A percentile compares a stretch with the other conserved stretches of the same genome.
phyloP scores from a whole-genome alignment of 169 alveolate genomes.

The Neospora caninum region DNA sequence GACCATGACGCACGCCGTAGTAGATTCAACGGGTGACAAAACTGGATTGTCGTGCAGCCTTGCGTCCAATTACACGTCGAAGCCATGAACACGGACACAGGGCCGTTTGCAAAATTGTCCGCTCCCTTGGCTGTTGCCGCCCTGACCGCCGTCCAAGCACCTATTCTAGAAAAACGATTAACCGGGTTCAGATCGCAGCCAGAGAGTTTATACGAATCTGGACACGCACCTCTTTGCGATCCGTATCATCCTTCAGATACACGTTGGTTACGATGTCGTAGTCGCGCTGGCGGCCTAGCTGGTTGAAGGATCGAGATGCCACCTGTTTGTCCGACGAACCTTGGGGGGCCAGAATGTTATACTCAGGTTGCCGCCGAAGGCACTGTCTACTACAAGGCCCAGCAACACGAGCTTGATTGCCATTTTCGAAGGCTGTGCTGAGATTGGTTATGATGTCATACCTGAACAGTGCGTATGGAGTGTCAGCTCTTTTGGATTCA shows the following conservation, averaged over 20 bases:
- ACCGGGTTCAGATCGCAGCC: too few species aligned
- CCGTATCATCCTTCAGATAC: neutral
- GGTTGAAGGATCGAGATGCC: neutral
- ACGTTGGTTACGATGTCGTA: neutral
- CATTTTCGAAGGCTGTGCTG: neutral
- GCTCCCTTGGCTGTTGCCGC: too few species aligned
- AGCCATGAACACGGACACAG: too few species aligned
- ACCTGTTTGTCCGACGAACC: neutral
- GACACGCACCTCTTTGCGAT: neutral
- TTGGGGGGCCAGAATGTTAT: conserved; percentile 9
- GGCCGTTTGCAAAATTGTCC: too few species aligned
- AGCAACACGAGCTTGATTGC: neutral
- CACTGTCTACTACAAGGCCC: neutral
- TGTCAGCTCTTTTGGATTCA: neutral
- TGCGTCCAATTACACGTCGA: too few species aligned
- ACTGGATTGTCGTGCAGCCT: too few species aligned
- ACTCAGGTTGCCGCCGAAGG: neutral
- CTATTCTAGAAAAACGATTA: too few species aligned
- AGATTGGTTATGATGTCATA: conserved; percentile 1
- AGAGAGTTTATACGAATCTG: neutral
- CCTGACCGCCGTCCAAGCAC: too few species aligned
- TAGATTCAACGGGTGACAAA: too few species aligned
- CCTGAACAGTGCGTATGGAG: neutral
- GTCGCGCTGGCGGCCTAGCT: conserved; percentile 7
- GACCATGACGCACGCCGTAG: too few species aligned